Percentiles rank a stretch among this genome's conserved stretches.
Conservation (phyloP, 306 rosid species). For the Ormosia emarginata region DNA sequence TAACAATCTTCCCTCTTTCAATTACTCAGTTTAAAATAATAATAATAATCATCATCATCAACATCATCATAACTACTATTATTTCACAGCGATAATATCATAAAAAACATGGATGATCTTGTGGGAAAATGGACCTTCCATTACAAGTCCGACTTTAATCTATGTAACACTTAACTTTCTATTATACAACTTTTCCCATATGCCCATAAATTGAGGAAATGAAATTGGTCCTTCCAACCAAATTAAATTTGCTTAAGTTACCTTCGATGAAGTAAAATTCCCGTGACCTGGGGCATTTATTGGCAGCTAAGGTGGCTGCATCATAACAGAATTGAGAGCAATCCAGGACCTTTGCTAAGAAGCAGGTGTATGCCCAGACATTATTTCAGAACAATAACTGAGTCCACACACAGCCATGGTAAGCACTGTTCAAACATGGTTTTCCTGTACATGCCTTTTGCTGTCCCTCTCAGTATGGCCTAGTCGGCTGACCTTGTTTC, state of each 20-base stretch:
- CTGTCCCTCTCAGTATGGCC: constrained; percentile 63
- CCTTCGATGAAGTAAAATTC: constrained; percentile 16
- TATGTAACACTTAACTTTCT: constrained; percentile 14
- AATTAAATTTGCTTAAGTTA: constrained; percentile 11
- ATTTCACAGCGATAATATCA: constrained; percentile 18
- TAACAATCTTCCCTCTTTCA: not conserved
- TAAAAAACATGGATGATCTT: constrained; percentile 17
- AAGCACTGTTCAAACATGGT: constrained; percentile 43
- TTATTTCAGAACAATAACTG: not conserved
- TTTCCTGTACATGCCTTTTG: constrained; percentile 68
- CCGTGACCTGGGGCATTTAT: not conserved
- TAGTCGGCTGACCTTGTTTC: constrained; percentile 41
- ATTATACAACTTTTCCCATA: constrained; percentile 28
- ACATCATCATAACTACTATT: not conserved
- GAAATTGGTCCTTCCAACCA: constrained; percentile 25
- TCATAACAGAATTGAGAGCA: constrained; percentile 6
- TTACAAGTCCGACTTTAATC: constrained; percentile 27
- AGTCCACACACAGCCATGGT: not conserved
- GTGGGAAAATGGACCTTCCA: constrained; percentile 28
- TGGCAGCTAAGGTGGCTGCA: not conserved
- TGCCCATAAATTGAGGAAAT: constrained; percentile 24
- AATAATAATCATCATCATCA: not conserved
- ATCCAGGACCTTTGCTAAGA: not conserved
- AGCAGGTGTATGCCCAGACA: not conserved
- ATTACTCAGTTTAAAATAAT: not conserved